phyloP scores from a whole-genome alignment of 768 basidiomycete genomes.

The Pleurotus pulmonarius region DNA sequence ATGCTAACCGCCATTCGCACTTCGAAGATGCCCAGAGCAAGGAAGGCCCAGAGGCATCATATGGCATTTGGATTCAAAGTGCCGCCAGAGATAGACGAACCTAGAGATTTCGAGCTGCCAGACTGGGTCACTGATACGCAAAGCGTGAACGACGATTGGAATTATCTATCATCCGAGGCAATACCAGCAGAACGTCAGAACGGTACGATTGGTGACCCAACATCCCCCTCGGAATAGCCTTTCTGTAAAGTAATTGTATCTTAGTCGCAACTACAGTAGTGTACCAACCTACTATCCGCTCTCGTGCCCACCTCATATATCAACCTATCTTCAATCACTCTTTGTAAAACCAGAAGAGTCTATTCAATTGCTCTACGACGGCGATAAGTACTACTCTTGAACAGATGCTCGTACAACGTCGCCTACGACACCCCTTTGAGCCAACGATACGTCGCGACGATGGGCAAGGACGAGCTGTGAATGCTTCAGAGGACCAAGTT shows the following conservation, averaged over 20 bases:
- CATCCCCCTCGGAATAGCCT: not conserved
- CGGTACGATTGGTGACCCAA: not conserved
- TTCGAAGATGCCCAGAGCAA: constrained; percentile 35
- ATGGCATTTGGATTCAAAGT: constrained; percentile 61
- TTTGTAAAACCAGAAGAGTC: not conserved
- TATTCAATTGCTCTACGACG: not conserved
- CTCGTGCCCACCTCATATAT: not conserved
- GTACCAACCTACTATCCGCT: not conserved
- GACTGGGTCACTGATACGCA: constrained; percentile 36
- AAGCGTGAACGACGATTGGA: constrained; percentile 12
- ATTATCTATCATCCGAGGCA: constrained; percentile 6
- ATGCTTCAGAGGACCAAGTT: constrained; percentile 38
- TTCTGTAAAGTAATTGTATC: too few relatives aligned
- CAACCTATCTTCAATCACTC: not conserved
- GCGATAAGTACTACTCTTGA: not conserved
- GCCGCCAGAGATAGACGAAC: constrained; percentile 42
- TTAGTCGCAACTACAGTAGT: not conserved
- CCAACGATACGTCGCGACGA: constrained; percentile 36
- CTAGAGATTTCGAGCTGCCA: constrained; percentile 56
- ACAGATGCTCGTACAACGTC: constrained; percentile 28
- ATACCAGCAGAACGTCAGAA: not conserved
- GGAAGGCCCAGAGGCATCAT: constrained; percentile 50
- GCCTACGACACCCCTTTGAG: constrained; percentile 34
- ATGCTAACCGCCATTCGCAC: constrained; percentile 51
- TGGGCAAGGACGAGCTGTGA: constrained; percentile 40